Evolutionary conservation across 257 asterid genomes (phyloP), one percentile per base, ranked within the genome.

Genomic region (Nyctanthes arbortristis): DNA sequence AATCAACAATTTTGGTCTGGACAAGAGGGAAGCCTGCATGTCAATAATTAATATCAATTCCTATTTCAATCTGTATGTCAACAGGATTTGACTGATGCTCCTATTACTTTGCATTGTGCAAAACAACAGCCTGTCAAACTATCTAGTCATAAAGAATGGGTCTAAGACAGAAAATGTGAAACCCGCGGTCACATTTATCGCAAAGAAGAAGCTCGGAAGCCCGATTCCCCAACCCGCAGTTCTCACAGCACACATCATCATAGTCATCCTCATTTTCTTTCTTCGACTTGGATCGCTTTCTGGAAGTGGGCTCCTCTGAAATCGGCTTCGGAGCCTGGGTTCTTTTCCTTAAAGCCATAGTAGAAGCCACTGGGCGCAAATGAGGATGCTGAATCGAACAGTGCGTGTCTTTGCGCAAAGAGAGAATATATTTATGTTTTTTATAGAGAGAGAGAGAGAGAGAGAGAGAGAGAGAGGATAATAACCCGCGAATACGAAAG

Each of bases 1-100:
- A 93, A 59, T 93, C 96, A 11, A 89, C 77, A 39, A 93, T 93
- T 76, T 86, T 93, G 36, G 97, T 93, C 69, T 93, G 99, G 29
- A 91, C 79, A 0, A 91, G 85, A 49, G 95, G 88, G 73, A 87
- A 80, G 7, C 63, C 97, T 93, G 95, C 85, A 78, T 18, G 9
- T 16, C 49, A 71, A 59, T 24, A 32, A 39, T 18, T 18, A 40
- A 22, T 10, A 5, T 63, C 54, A 61, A 54, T 52, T 49, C 11
- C 13, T 40, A 5, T 5, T n/a, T 13, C 28, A n/a, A 8, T 20
- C 4, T 59, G 36, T 63, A 22, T 52, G 32, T 33, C 4, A 71
- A 10, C 9, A 30, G 10, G 13, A 40, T 4, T 1, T 28, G 2
- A 30, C 24, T 14, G 37, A 62, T 12, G 11, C 40, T 56, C 61